These are phyloP conservation scores for Hyparrhenia diplandra DNA, from an alignment of 176 grass and related monocot species.

Conservation along the genomic window DNA sequence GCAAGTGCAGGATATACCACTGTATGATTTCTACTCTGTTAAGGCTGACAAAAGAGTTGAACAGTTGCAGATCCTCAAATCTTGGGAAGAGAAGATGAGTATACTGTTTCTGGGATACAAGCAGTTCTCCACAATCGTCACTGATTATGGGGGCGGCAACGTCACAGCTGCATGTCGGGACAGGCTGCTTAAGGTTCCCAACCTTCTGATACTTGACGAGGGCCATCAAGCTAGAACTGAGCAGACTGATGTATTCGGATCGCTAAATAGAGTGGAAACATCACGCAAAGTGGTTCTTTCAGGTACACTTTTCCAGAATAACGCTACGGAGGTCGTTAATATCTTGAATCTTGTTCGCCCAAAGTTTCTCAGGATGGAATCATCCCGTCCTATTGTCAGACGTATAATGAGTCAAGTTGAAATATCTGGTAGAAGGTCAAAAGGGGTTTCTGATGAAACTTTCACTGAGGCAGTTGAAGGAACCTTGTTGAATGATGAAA, in stretches of 20 bases:
- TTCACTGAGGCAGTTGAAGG: too few relatives aligned
- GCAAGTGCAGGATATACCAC: constrained; percentile 87
- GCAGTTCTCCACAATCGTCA: constrained; percentile 81
- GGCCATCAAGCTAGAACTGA: constrained; percentile 89
- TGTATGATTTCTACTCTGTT: constrained; percentile 90
- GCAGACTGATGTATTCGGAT: constrained; percentile 30
- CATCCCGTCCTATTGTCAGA: too few relatives aligned
- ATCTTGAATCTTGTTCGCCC: too few relatives aligned
- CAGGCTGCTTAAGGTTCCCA: constrained; percentile 73
- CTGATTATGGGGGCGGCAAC: constrained; percentile 34
- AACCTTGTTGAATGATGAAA: too few relatives aligned
- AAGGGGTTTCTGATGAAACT: too few relatives aligned
- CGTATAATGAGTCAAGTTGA: too few relatives aligned
- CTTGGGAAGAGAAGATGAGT: constrained; percentile 79
- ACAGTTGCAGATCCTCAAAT: constrained; percentile 76
- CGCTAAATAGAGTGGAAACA: too few relatives aligned
- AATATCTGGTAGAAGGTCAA: too few relatives aligned
- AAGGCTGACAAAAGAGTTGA: constrained; percentile 92
- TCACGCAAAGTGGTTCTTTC: too few relatives aligned
- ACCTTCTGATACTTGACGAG: constrained; percentile 89
- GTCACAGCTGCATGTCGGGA: constrained; percentile 70
- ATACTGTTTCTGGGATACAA: constrained; percentile 96
- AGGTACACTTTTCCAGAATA: too few relatives aligned
- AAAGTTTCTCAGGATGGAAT: too few relatives aligned
- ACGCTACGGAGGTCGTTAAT: too few relatives aligned